Percentiles rank a stretch among this genome's conserved stretches.
Evolutionary conservation across 23 red algal species (phyloP).

Genomic region (Porphyridium purpureum): DNA sequence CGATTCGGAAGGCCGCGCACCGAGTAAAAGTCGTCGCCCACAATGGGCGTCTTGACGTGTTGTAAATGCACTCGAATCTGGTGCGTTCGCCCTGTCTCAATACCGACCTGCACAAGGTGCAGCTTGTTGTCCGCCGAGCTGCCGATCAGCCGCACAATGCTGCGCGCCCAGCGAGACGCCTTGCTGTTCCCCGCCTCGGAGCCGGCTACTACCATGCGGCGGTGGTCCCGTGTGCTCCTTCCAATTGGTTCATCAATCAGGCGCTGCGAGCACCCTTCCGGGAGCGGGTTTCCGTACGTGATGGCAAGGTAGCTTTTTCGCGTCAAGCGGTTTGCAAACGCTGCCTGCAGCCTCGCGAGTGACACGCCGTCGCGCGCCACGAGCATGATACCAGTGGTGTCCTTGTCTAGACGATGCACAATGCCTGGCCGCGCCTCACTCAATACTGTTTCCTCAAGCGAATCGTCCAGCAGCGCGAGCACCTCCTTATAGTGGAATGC

Average conservation of each 20-base stretch:
- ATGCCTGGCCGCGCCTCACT: conserved; percentile 37
- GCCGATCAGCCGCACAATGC: not conserved
- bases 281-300: conserved; percentile 29
- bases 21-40: conserved; percentile 78
- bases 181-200: not conserved
- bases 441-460: too few relatives aligned
- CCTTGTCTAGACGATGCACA: conserved; percentile 89
- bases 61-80: conserved; percentile 89
- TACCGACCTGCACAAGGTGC: conserved; percentile 20
- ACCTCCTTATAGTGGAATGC: conserved; percentile 22
- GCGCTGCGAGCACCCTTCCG: conserved; percentile 3
- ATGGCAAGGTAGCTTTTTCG: conserved; percentile 73
- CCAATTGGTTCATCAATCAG: conserved; percentile 51
- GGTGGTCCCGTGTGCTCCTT: conserved; percentile 10
- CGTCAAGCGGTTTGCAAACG: conserved; percentile 30
- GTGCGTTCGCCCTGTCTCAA: conserved; percentile 94
- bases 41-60: conserved; percentile 41
- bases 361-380: conserved; percentile 22
- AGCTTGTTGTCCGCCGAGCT: conserved; percentile 2
- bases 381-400: conserved; percentile 73
- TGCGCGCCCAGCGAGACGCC: not conserved
- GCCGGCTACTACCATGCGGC: conserved; percentile 17
- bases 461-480: not conserved
- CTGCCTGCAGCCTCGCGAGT: conserved; percentile 7
- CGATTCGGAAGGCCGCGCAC: too few relatives aligned